Conservation (phyloP, 768 basidiomycete species). For the Lentinula sp. region DNA sequence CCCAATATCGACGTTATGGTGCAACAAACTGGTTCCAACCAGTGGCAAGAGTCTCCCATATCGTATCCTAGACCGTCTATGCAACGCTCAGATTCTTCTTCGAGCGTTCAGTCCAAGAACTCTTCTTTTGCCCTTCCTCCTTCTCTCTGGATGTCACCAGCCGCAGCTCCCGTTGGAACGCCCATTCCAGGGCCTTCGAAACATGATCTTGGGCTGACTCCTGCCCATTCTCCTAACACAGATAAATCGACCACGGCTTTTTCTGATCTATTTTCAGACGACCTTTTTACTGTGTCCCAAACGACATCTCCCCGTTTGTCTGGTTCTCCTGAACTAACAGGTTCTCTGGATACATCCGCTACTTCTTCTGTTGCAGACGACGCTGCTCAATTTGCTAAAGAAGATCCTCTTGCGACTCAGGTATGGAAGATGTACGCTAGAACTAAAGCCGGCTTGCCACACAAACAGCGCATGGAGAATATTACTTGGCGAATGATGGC, state of each 20-base stretch:
- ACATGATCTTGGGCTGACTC: conserved; percentile 29
- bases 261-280: conserved; percentile 66
- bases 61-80: conserved; percentile 19
- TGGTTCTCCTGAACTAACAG: conserved; percentile 52
- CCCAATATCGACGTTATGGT: conserved; percentile 13
- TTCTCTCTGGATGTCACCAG: conserved; percentile 81
- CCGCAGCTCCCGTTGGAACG: conserved; percentile 40
- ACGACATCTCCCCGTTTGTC: conserved; percentile 55
- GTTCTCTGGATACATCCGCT: conserved; percentile 32
- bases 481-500: conserved; percentile 99
- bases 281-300: conserved; percentile 47
- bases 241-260: conserved; percentile 55
- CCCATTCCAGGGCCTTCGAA: conserved; percentile 30
- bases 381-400: conserved; percentile 49
- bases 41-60: conserved; percentile 24
- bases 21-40: conserved; percentile 17
- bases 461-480: conserved; percentile 96
- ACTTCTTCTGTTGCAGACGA: conserved; percentile 50
- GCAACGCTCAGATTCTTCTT: conserved; percentile 24
- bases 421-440: conserved; percentile 97
- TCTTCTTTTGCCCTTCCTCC: conserved; percentile 51
- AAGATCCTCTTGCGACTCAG: conserved; percentile 91
- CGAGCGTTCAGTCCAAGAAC: conserved; percentile 18
- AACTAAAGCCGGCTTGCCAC: conserved; percentile 83
- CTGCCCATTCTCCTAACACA: conserved; percentile 29